Conservation (phyloP, 2,329 filamentous ascomycete genomes). For the Cladosporium sp. region DNA sequence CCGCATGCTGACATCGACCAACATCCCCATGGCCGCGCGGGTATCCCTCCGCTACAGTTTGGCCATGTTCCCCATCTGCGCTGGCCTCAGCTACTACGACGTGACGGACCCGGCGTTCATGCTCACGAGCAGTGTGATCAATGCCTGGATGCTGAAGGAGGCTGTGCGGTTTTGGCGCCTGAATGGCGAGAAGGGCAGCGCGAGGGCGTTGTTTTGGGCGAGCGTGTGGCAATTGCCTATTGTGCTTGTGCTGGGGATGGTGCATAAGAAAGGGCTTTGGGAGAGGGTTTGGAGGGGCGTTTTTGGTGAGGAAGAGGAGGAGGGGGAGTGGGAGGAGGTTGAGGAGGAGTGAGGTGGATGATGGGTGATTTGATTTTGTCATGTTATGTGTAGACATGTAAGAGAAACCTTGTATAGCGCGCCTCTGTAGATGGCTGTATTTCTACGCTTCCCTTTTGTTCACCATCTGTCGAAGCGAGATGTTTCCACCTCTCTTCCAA, state of each 20-base stretch:
- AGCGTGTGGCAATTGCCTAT: conserved; percentile 94
- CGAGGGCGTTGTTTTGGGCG: conserved; percentile 88
- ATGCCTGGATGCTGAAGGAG: conserved; percentile 77
- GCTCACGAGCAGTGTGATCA: conserved; percentile 72
- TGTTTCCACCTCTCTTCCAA: too few relatives aligned
- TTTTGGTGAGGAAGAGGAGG: conserved; percentile 51
- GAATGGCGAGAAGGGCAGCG: conserved; percentile 73
- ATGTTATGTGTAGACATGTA: not conserved
- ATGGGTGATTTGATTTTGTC: not conserved
- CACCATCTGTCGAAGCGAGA: too few relatives aligned
- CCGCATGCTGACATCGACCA: conserved; percentile 76
- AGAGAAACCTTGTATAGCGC: too few relatives aligned
- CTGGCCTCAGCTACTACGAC: conserved; percentile 69
- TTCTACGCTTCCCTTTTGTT: too few relatives aligned
- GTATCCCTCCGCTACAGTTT: conserved; percentile 85
- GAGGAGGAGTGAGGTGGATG: conserved; percentile 9
- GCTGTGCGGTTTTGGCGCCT: conserved; percentile 76
- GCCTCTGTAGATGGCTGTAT: too few relatives aligned
- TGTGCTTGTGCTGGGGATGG: conserved; percentile 81
- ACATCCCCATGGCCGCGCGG: conserved; percentile 76
- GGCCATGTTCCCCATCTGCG: conserved; percentile 79
- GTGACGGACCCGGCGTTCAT: conserved; percentile 86
- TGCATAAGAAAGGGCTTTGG: conserved; percentile 93
- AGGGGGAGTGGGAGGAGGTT: conserved; percentile 50
- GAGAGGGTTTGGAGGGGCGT: conserved; percentile 69